phyloP scores from a whole-genome alignment of 1,284 basidiomycete genomes.

The Cutaneotrichosporon arboriforme region DNA sequence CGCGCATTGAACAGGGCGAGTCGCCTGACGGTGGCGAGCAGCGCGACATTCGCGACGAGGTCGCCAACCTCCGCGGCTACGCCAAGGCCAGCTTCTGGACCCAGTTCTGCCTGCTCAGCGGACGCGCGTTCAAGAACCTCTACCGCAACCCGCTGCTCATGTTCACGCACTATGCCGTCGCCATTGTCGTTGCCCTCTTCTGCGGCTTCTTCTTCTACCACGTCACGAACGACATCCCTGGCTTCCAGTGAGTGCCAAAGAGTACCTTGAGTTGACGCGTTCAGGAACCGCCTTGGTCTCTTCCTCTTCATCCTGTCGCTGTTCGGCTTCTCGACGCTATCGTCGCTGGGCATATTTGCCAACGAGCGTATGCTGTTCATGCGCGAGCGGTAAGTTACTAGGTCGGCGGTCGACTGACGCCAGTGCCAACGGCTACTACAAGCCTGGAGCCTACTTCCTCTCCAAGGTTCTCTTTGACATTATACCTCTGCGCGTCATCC shows the following conservation, averaged over 20 bases:
- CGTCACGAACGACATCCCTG: slow-evolving; percentile 76
- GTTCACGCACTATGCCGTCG: slow-evolving; percentile 80
- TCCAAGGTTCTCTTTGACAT: slow-evolving; percentile 97
- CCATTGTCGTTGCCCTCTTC: slow-evolving; percentile 71
- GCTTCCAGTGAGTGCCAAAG: slow-evolving; percentile 67
- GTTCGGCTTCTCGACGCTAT: slow-evolving; percentile 93
- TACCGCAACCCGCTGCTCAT: slow-evolving; percentile 88
- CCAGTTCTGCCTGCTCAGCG: slow-evolving; percentile 88
- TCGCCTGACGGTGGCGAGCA: slow-evolving; percentile 31
- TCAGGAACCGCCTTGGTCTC: slow-evolving; percentile 58
- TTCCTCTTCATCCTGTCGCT: slow-evolving; percentile 95
- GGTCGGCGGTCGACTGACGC: not conserved
- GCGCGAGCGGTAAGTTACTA: slow-evolving; percentile 68
- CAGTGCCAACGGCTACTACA: slow-evolving; percentile 94
- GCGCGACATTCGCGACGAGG: slow-evolving; percentile 54
- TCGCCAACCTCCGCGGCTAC: slow-evolving; percentile 64
- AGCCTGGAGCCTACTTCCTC: slow-evolving; percentile 88
- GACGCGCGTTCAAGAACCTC: slow-evolving; percentile 96
- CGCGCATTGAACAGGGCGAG: slow-evolving; percentile 48
- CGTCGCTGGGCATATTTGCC: slow-evolving; percentile 84
- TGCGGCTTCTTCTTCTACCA: slow-evolving; percentile 50
- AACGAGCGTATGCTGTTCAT: slow-evolving; percentile 93
- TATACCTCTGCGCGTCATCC: slow-evolving; percentile 84
- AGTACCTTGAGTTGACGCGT: not conserved
- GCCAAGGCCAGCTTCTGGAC: slow-evolving; percentile 78